Conservation (phyloP, 2,329 filamentous ascomycete genomes). For the Apiospora koreana region DNA sequence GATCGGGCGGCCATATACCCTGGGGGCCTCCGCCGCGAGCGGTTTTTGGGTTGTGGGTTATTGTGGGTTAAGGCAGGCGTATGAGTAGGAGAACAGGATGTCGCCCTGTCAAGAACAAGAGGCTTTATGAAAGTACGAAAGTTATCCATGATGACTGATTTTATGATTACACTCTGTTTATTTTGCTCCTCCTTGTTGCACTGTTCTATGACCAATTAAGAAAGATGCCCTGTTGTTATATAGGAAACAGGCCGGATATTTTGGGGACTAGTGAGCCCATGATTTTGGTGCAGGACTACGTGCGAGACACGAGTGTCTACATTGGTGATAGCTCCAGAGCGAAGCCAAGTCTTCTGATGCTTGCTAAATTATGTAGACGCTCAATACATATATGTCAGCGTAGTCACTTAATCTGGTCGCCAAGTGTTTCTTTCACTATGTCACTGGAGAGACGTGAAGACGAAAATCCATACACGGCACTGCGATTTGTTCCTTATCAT, state of each 20-base stretch:
- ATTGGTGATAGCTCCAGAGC: not conserved
- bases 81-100: not conserved
- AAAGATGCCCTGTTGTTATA: not conserved
- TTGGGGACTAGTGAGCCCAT: not conserved
- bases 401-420: not conserved
- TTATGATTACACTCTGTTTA: not conserved
- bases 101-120: not conserved
- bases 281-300: not conserved
- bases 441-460: not conserved
- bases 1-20: conserved; percentile 5
- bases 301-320: not conserved
- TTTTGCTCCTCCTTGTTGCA: not conserved
- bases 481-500: no score
- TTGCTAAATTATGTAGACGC: not conserved
- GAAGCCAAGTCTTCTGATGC: not conserved
- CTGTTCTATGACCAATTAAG: not conserved
- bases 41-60: not conserved
- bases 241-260: no score
- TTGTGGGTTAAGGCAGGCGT: not conserved
- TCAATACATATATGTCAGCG: not conserved
- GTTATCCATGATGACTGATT: not conserved
- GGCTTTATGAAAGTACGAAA: conserved; percentile 7
- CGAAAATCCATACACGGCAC: not conserved
- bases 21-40: not conserved
- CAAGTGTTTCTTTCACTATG: not conserved